phyloP scores from a whole-genome alignment of 805 yeast genomes.

The Yarrowia yakushimensis region DNA sequence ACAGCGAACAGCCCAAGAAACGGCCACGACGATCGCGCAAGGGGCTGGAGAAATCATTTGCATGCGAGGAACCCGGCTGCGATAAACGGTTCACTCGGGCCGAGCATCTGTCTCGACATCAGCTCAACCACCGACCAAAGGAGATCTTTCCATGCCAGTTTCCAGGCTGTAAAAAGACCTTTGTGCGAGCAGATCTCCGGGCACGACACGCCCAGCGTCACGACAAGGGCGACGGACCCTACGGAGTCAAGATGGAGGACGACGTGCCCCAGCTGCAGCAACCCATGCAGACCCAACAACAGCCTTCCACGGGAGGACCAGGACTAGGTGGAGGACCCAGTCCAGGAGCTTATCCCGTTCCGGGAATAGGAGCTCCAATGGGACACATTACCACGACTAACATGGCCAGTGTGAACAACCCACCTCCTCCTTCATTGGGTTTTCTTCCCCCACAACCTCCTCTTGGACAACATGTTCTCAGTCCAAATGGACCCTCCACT shows the following conservation, averaged over 20 bases:
- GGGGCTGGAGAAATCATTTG: slow-evolving; percentile 34
- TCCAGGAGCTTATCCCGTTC: not conserved
- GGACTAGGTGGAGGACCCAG: not conserved
- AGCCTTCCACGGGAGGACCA: not conserved
- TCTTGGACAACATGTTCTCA: not conserved
- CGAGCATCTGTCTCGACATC: slow-evolving; percentile 35
- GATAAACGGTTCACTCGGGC: slow-evolving; percentile 34
- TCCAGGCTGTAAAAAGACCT: slow-evolving; percentile 37
- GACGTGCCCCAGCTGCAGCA: not conserved
- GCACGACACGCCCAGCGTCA: slow-evolving; percentile 39
- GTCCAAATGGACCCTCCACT: not conserved
- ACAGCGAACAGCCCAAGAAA: slow-evolving; percentile 26
- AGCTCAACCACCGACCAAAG: slow-evolving; percentile 38
- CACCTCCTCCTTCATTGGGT: not conserved
- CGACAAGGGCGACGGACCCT: slow-evolving; percentile 27
- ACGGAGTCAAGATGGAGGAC: slow-evolving; percentile 7
- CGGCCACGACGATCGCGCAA: slow-evolving; percentile 33
- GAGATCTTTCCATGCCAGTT: slow-evolving; percentile 38
- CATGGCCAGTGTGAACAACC: slow-evolving; percentile 10
- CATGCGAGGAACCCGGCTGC: slow-evolving; percentile 34
- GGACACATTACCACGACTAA: slow-evolving; percentile 17
- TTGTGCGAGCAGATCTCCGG: slow-evolving; percentile 40
- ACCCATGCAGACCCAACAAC: not conserved
- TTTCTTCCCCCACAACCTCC: not conserved
- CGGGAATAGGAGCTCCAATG: not conserved